phyloP scores from a whole-genome alignment of 495 filamentous ascomycete genomes.

The Astrothelium macrocarpum region DNA sequence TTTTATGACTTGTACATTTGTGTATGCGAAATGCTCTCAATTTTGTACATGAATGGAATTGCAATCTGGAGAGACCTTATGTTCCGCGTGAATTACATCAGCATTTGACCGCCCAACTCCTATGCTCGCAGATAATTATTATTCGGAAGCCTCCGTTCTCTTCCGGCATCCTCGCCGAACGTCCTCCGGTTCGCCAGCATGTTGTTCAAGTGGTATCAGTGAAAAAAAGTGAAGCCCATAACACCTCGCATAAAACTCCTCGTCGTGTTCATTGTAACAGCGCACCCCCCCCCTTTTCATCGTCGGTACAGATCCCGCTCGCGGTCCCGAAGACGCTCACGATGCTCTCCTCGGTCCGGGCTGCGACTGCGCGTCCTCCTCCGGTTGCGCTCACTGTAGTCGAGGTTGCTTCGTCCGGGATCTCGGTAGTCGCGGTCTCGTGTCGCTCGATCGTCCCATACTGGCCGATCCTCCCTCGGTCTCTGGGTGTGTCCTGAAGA shows the following conservation, averaged over 20 bases:
- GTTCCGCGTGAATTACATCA: too few species aligned
- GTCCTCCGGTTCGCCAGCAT: not conserved
- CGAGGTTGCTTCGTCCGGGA: not conserved
- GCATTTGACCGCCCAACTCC: not conserved
- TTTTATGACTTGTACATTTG: too few species aligned
- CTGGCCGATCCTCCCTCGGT: not conserved
- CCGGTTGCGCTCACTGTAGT: conserved; percentile 8
- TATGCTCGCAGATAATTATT: not conserved
- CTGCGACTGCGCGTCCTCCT: conserved; percentile 20
- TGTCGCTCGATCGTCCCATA: conserved; percentile 1
- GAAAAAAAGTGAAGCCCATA: not conserved
- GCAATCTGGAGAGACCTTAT: not conserved
- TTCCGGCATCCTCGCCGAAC: not conserved
- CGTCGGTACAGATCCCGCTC: conserved; percentile 21
- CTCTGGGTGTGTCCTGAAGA: conserved; percentile 9
- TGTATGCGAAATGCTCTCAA: not conserved
- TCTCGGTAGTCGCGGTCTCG: conserved; percentile 9
- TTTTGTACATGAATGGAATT: not conserved
- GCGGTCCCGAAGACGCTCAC: conserved; percentile 14
- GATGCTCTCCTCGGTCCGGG: conserved; percentile 11
- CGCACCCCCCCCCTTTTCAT: not conserved
- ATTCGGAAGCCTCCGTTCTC: not conserved
- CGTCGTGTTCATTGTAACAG: not conserved
- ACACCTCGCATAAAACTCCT: not conserved
- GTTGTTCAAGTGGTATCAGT: not conserved